These are phyloP conservation scores for Komagataella ulmi DNA, from an alignment of 805 yeast species.

Conservation along the genomic window DNA sequence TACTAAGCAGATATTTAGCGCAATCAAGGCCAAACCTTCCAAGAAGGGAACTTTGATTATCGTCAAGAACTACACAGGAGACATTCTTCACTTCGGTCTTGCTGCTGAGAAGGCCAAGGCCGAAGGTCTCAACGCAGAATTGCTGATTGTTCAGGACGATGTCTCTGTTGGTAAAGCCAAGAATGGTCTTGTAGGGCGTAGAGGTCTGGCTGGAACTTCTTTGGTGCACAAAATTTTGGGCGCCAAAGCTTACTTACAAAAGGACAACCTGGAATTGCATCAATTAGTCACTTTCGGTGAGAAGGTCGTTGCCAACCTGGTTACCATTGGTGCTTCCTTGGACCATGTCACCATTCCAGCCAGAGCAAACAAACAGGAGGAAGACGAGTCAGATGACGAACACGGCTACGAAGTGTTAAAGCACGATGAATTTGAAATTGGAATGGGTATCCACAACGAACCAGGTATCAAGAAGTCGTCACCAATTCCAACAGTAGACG, in stretches of 20 bases:
- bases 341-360: constrained; percentile 91
- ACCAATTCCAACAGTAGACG: constrained; percentile 61
- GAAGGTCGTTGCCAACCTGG: constrained; percentile 48
- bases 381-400: constrained; percentile 20
- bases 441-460: constrained; percentile 94
- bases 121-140: constrained; percentile 57
- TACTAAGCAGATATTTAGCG: constrained; percentile 71
- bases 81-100: constrained; percentile 81
- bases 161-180: constrained; percentile 88
- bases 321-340: constrained; percentile 80
- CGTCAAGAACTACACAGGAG: constrained; percentile 92
- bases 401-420: constrained; percentile 24
- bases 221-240: constrained; percentile 80
- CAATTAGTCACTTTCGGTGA: constrained; percentile 47
- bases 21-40: constrained; percentile 42
- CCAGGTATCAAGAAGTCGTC: constrained; percentile 60
- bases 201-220: constrained; percentile 89
- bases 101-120: constrained; percentile 83
- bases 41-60: constrained; percentile 60
- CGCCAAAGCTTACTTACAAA: constrained; percentile 40
- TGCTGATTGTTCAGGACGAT: constrained; percentile 79
- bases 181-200: constrained; percentile 85
- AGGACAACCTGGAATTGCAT: constrained; percentile 24
- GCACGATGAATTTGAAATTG: constrained; percentile 67
- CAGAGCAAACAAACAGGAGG: constrained; percentile 33